Evolutionary conservation across 805 yeast species (phyloP), one percentile per base, ranked within the genome.

Genomic region (Saccharomycopsis sp.): DNA sequence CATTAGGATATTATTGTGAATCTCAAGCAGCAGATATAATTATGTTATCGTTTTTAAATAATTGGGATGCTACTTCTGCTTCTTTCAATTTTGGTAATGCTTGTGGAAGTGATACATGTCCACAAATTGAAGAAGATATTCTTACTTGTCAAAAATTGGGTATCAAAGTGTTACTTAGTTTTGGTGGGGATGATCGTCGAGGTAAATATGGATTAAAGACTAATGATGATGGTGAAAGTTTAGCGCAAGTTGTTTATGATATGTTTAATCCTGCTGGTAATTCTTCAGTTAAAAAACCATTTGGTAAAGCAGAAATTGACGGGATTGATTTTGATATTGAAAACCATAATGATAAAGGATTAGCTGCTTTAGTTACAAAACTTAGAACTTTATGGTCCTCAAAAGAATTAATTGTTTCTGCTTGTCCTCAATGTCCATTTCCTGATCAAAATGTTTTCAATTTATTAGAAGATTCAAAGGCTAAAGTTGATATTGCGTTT

Each of bases 61-160:
- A 44, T 10, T 50, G 58, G 36, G 42, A 39, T 39, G n/a, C 30
- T n/a, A 39, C 45, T 13, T 13, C 19, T 15, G 46, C 44, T 13
- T 64, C 48, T 39, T 60, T 62, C 41, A 69, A 73, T 46, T 63
- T 79, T 53, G 72, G 79, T 25, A 66, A 48, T 17, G 54, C 59
- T 18, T 59, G 67, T 21, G 18, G 39, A 14, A 36, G 31, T 14
- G 46, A 15, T 18, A 31, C 36, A 9, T 44, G 47, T 19, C 39
- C n/a, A n/a, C n/a, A n/a, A n/a, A n/a, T n/a, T n/a, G n/a, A n/a
- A n/a, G n/a, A n/a, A n/a, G n/a, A n/a, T n/a, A n/a, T n/a, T n/a
- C n/a, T n/a, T n/a, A 66, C 76, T 3, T 87, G 96, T 62, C 96
- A 87, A 61, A 52, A 62, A 2, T 54, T 66, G 14, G 96, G 95